These are phyloP conservation scores for Hypoxylon perforatum DNA, from an alignment of 495 filamentous ascomycete genomes.

Conservation along the genomic window DNA sequence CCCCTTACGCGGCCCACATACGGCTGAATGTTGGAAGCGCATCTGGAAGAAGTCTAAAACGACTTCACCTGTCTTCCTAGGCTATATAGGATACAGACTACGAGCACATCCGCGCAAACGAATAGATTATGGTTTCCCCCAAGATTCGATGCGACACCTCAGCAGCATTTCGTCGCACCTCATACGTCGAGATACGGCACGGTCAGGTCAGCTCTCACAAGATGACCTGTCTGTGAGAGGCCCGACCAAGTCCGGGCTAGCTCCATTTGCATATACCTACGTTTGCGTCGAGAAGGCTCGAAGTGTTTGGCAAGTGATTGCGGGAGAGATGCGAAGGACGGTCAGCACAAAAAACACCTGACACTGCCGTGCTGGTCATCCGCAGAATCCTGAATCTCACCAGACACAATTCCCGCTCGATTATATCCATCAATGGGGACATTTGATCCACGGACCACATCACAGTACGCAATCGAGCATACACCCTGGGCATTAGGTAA, in stretches of 20 bases:
- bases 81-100: neutral
- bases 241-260: too few species aligned
- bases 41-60: conserved; percentile 29
- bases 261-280: conserved; percentile 1
- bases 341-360: neutral
- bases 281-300: neutral
- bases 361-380: neutral
- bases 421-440: neutral
- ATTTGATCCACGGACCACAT: too few species aligned
- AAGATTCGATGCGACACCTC: too few species aligned
- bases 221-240: too few species aligned
- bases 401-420: neutral
- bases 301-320: too few species aligned
- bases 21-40: neutral
- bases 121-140: too few species aligned
- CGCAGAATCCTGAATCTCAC: neutral
- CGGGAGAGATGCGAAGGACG: neutral
- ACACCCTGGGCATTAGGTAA: neutral
- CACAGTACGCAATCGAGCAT: neutral
- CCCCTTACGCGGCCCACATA: conserved; percentile 16
- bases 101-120: too few species aligned
- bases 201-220: too few species aligned
- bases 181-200: too few species aligned
- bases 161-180: too few species aligned
- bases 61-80: conserved; percentile 6